phyloP scores from a whole-genome alignment of 345 rosid species.

The Salix dunnii region DNA sequence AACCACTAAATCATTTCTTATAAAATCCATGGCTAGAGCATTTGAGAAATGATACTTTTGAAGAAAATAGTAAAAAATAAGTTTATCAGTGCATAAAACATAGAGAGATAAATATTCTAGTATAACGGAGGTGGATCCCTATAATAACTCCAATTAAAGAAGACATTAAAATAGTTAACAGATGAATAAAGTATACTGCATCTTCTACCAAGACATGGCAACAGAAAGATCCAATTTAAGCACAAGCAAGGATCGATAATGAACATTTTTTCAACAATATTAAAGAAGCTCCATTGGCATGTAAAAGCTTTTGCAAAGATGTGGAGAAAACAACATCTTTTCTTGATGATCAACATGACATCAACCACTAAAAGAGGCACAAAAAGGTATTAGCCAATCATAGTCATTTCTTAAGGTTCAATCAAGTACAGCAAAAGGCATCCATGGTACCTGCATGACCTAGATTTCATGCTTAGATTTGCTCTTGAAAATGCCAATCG shows the following conservation, averaged over 20 bases:
- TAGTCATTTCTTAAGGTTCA: not conserved
- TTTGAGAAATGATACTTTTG: not conserved
- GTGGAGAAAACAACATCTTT: not conserved
- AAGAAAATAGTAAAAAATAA: not conserved
- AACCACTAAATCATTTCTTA: constrained; percentile 7
- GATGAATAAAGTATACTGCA: not conserved
- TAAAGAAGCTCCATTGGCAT: not conserved
- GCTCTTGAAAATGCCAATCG: not conserved
- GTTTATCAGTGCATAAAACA: not conserved
- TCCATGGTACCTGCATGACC: not conserved
- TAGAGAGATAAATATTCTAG: not conserved
- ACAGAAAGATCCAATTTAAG: not conserved
- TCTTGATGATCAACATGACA: not conserved
- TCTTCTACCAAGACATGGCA: not conserved
- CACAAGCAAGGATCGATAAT: not conserved
- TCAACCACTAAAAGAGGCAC: not conserved
- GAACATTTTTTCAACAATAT: not conserved
- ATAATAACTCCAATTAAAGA: not conserved
- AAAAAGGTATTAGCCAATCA: not conserved
- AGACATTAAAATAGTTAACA: not conserved
- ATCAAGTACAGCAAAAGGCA: not conserved
- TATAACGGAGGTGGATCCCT: not conserved
- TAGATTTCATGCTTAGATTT: not conserved
- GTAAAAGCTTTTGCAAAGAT: not conserved
- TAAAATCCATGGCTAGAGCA: not conserved